Evolutionary conservation across 495 filamentous ascomycete species (phyloP).

Genomic region (Pseudotulostoma volvatum): DNA sequence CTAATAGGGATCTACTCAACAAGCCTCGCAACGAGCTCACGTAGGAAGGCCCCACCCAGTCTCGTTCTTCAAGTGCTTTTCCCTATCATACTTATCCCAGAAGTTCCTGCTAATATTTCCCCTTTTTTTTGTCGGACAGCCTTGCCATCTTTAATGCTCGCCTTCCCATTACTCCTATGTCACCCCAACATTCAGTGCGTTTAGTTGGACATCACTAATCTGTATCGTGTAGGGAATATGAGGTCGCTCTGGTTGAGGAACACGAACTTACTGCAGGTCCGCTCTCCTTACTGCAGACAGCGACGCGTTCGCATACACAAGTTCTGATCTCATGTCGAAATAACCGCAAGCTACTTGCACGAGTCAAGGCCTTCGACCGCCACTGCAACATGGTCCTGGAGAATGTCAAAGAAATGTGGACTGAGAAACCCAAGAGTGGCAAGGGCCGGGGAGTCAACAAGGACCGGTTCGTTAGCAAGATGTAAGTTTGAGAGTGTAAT

Average conservation of each 20-base stretch:
- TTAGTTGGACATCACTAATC: constrained; percentile 5
- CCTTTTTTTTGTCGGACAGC: too few species aligned
- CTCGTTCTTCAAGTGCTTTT: too few species aligned
- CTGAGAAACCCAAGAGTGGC: constrained; percentile 77
- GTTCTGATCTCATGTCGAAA: constrained; percentile 83
- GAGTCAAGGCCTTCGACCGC: constrained; percentile 77
- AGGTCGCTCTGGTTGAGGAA: constrained; percentile 73
- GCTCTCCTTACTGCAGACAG: constrained; percentile 83
- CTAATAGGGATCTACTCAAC: constrained; percentile 53
- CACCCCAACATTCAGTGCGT: too few species aligned
- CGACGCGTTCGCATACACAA: constrained; percentile 72
- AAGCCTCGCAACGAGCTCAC: constrained; percentile 71
- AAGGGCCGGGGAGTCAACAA: constrained; percentile 90
- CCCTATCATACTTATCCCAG: constrained; percentile 6
- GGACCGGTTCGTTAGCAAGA: constrained; percentile 96
- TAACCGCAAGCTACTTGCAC: constrained; percentile 68
- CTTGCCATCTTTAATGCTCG: too few species aligned
- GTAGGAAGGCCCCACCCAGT: constrained; percentile 31
- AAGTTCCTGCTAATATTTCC: background rate
- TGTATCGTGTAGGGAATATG: constrained; percentile 46
- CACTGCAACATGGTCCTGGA: constrained; percentile 98
- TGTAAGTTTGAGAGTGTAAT: too few species aligned
- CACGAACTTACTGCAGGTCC: constrained; percentile 79
- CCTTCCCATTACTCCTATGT: too few species aligned
- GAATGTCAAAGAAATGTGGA: constrained; percentile 99